Percentiles rank a stretch among this genome's conserved stretches.
phyloP scores from a whole-genome alignment of 331 rosid species.

The Quercus lobata region DNA sequence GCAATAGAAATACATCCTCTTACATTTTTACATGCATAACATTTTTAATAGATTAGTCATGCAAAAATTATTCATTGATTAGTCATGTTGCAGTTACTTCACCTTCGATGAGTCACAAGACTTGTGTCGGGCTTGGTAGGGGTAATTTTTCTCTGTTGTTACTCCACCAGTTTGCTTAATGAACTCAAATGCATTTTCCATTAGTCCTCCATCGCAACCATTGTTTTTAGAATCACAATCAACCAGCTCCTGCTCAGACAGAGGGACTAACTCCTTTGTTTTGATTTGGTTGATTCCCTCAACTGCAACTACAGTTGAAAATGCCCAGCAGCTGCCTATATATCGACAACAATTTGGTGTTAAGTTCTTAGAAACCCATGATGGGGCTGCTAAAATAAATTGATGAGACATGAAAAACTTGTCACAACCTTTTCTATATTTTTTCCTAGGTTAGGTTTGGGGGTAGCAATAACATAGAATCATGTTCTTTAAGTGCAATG shows the following conservation, averaged over 20 bases:
- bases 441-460: too few relatives aligned
- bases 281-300: constrained; percentile 19
- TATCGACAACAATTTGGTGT: not conserved
- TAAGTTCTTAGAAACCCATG: not conserved
- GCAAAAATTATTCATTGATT: not conserved
- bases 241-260: constrained; percentile 22
- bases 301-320: constrained; percentile 5
- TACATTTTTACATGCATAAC: not conserved
- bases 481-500: too few relatives aligned
- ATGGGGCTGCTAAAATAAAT: not conserved
- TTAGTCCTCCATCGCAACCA: constrained; percentile 14
- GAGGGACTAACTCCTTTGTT: constrained; percentile 4
- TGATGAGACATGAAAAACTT: not conserved
- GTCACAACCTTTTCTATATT: not conserved
- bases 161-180: constrained; percentile 4
- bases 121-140: not conserved
- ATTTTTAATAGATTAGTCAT: not conserved
- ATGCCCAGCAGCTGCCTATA: constrained; percentile 16
- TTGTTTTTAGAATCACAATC: constrained; percentile 4
- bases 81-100: not conserved
- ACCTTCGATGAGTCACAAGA: constrained; percentile 10
- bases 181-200: constrained; percentile 12
- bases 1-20: not conserved
- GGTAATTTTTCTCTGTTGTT: constrained; percentile 11
- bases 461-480: too few relatives aligned